Base-by-base conservation (phyloP, 2,329 filamentous ascomycete species). In the Pseudogymnoascus sp. region DNA sequence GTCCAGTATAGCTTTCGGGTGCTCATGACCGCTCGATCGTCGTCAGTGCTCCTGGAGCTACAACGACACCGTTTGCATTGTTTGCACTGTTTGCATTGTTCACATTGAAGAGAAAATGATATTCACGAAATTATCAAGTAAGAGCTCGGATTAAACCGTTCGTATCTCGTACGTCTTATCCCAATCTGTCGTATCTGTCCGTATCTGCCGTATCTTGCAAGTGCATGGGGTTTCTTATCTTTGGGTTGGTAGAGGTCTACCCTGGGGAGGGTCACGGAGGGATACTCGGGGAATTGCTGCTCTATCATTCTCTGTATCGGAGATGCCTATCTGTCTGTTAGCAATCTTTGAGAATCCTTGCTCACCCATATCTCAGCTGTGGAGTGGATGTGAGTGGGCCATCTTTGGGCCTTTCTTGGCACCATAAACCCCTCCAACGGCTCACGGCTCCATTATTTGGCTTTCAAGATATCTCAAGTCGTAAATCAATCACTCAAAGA, bases 121-220 rank as follows among this genome's bases (percentile, higher is more conserved):
- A 55, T 18, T 33, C 45, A 5, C 2, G 9, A 33, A 33, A 55
- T 18, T 18, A 18, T 28, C 18, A 8, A 1, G 45, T 5, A 55
- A 49, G 25, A 18, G 11, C n/a, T 55, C 25, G 45, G 45, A 33
- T 18, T 55, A 52, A 52, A 31, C n/a, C 25, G 45, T 33, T 43
- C 14, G 25, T 55, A 55, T 55, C 25, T 55, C 8, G 14, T 55
- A 18, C 25, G 7, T 18, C 45, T 18, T 55, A 55, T 55, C 45
- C 8, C 25, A 55, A 7, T 33, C 25, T 31, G 45, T 12, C 45
- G 45, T 31, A 55, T 31, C 45, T 52, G 25, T 52, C n/a, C 45
- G 45, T 52, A 52, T 52, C 45, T 52, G 25, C 45, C 45, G 45
- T 52, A 52, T 52, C 25, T 52, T 31, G 45, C 25, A 52, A 12